Percentiles rank a stretch among this genome's conserved stretches.
These are phyloP conservation scores for Sclerotiophoma versabilis DNA, from an alignment of 2,329 filamentous ascomycete species.

Conservation along the genomic window DNA sequence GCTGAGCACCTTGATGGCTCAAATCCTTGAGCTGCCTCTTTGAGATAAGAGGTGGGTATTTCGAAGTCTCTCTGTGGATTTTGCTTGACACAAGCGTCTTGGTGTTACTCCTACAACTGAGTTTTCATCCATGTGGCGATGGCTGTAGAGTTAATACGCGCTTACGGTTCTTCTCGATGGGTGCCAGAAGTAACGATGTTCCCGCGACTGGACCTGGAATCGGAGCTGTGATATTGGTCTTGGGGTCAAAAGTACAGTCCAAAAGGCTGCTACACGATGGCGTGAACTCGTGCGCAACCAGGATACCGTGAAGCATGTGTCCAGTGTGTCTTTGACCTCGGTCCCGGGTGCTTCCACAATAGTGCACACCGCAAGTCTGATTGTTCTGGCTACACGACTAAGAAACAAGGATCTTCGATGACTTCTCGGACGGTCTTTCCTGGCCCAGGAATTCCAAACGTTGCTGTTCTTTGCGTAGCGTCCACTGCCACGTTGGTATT, in stretches of 20 bases:
- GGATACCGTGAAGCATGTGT: background rate
- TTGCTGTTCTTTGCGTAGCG: no score
- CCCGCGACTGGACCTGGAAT: no score
- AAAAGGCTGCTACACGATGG: no score
- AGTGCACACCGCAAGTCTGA: background rate
- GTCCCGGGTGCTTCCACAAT: background rate
- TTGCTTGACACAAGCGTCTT: background rate
- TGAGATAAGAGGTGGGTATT: background rate
- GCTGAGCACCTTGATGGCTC: slow-evolving; percentile 8
- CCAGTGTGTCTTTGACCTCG: background rate
- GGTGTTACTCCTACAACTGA: background rate
- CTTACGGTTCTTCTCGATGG: no score
- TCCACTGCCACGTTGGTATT: no score
- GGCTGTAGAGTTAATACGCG: background rate
- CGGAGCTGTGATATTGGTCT: no score
- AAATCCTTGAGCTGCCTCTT: slow-evolving; percentile 9
- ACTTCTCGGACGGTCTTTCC: no score
- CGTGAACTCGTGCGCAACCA: no score
- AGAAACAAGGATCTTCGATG: background rate
- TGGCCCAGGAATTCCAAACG: no score
- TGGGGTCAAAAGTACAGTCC: no score
- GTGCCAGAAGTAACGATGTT: no score
- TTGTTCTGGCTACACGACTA: background rate
- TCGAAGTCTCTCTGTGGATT: background rate
- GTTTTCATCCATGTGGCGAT: background rate